phyloP scores from a whole-genome alignment of 23 red algal species.

The Gracilaria gracilis region DNA sequence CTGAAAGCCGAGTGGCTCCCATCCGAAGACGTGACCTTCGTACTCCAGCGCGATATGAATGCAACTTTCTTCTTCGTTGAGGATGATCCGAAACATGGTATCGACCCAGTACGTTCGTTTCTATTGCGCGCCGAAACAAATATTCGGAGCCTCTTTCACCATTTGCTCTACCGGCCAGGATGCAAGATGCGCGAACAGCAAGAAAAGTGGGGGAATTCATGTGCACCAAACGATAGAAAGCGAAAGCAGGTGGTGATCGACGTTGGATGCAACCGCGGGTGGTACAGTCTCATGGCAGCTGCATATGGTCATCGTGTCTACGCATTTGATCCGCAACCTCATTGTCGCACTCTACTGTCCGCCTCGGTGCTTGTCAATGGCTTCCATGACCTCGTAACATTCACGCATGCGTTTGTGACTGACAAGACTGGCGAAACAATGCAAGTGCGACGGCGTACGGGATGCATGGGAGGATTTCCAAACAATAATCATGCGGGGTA shows the following conservation, averaged over 20 bases:
- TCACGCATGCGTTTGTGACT: slow-evolving; percentile 35
- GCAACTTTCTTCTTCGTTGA: slow-evolving; percentile 51
- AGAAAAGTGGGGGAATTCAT: slow-evolving; percentile 14
- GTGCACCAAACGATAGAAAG: not conserved
- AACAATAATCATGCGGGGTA: slow-evolving; percentile 39
- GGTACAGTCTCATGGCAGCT: slow-evolving; percentile 38
- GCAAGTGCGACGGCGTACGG: slow-evolving; percentile 27
- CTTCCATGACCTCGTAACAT: slow-evolving; percentile 19
- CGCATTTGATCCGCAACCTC: slow-evolving; percentile 41
- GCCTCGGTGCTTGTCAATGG: slow-evolving; percentile 29
- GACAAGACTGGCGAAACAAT: slow-evolving; percentile 12
- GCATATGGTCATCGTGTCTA: slow-evolving; percentile 31
- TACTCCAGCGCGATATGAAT: slow-evolving; percentile 36
- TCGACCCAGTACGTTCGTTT: slow-evolving; percentile 38
- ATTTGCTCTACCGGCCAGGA: slow-evolving; percentile 6
- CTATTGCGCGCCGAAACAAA: slow-evolving; percentile 17
- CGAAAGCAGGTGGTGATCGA: slow-evolving; percentile 27
- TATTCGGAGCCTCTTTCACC: slow-evolving; percentile 25
- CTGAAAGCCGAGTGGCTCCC: slow-evolving; percentile 38
- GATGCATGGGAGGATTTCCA: slow-evolving; percentile 42
- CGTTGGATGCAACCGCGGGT: slow-evolving; percentile 41
- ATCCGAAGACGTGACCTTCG: slow-evolving; percentile 17
- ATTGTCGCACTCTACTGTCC: slow-evolving; percentile 11
- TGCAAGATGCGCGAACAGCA: not conserved
- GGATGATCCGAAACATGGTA: slow-evolving; percentile 40